Evolutionary conservation across 352 stramenopile genomes (phyloP).

Genomic region (Elongisporangium prolatum): DNA sequence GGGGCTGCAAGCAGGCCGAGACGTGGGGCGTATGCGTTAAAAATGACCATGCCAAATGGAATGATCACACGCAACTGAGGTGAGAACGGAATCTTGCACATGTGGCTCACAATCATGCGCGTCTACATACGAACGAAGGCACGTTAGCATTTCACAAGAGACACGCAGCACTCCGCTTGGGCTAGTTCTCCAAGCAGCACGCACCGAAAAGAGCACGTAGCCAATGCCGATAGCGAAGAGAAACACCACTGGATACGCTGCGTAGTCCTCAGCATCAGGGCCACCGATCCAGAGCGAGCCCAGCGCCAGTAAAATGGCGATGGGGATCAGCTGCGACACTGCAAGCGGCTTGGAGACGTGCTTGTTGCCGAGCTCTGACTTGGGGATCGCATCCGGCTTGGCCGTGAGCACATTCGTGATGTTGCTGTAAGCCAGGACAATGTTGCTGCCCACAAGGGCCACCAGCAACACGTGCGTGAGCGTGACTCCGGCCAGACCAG

Average conservation of each 20-base stretch:
- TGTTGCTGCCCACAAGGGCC: conserved; percentile 64
- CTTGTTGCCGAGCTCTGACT: conserved; percentile 77
- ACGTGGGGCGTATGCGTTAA: conserved; percentile 61
- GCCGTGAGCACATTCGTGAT: conserved; percentile 65
- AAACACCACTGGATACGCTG: conserved; percentile 67
- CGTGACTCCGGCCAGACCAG: conserved; percentile 24
- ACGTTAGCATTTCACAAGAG: conserved; percentile 1
- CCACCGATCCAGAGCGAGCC: conserved; percentile 74
- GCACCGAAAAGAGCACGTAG: conserved; percentile 84
- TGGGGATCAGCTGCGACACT: conserved; percentile 71
- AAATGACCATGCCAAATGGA: conserved; percentile 65
- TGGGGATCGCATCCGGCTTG: conserved; percentile 42
- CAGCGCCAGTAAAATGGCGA: conserved; percentile 46
- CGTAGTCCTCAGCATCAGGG: conserved; percentile 58
- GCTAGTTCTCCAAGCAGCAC: conserved; percentile 1
- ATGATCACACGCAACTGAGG: conserved; percentile 79
- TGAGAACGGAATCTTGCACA: conserved; percentile 87
- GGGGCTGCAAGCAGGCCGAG: conserved; percentile 42
- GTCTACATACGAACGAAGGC: conserved; percentile 35
- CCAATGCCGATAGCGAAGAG: conserved; percentile 76
- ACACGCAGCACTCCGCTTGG: not conserved
- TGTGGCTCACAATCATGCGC: conserved; percentile 88
- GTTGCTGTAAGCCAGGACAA: conserved; percentile 73
- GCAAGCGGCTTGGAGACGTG: conserved; percentile 77
- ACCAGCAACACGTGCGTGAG: conserved; percentile 54